A percentile compares a stretch with the other conserved stretches of the same genome.
phyloP scores from a whole-genome alignment of 257 asterid species.

The Solanum microdontum region DNA sequence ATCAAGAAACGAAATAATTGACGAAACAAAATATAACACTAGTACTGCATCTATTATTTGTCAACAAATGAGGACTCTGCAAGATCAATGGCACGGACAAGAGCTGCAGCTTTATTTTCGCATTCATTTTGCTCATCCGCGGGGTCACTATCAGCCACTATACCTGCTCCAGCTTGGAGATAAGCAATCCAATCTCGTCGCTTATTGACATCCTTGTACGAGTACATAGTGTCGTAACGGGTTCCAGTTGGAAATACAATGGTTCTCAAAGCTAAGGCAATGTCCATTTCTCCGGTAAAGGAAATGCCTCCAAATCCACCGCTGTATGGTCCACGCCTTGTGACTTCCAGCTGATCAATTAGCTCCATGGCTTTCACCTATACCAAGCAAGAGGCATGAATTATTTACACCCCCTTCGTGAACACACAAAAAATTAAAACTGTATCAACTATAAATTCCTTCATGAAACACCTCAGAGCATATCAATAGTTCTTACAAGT shows the following conservation, averaged over 20 bases:
- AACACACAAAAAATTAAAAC: background rate
- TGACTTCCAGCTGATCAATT: conserved; percentile 68
- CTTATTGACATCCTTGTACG: conserved; percentile 41
- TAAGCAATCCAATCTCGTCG: conserved; percentile 89
- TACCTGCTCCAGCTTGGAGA: conserved; percentile 93
- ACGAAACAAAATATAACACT: background rate
- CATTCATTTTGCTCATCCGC: conserved; percentile 89
- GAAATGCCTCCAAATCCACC: conserved; percentile 62
- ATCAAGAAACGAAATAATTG: background rate
- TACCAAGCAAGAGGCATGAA: background rate
- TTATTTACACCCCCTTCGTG: background rate
- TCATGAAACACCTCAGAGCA: background rate
- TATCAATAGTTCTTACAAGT: too few species aligned
- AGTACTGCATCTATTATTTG: conserved; percentile 13
- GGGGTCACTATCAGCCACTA: conserved; percentile 93
- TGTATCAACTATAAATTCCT: background rate
- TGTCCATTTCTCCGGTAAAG: conserved; percentile 85
- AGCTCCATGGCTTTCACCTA: conserved; percentile 98
- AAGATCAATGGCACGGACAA: conserved; percentile 94
- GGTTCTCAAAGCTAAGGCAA: conserved; percentile 84
- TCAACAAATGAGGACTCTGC: conserved; percentile 89
- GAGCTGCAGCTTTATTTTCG: conserved; percentile 95
- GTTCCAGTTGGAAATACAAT: conserved; percentile 72
- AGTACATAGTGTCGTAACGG: conserved; percentile 70
- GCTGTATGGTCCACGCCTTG: conserved; percentile 67